Base-by-base conservation (phyloP, 345 rosid genomes). In the Populus nigra region DNA sequence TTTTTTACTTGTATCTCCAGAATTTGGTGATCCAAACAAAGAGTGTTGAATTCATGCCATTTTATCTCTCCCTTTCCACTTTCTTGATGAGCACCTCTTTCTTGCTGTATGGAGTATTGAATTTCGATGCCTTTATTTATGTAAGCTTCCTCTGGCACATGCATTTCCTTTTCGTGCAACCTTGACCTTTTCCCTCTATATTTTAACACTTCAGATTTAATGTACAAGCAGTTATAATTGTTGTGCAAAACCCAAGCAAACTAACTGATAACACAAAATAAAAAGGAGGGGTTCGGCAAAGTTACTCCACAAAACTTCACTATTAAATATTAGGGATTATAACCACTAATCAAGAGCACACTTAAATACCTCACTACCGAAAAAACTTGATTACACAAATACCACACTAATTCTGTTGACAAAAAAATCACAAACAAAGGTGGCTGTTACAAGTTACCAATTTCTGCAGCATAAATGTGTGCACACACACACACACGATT, bases 1-100 rank as follows among this genome's bases (percentile, higher is more conserved):
- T 11, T 63, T 15, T 23, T 57, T 20, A 16, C 53, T 7, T 61
- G 53, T 81, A 12, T 73, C 75, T 83, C 47, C 86, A 94, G 98
- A 91, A 88, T 84, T 74, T 93, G 87, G 98, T 94, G 81, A 87
- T 94, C 31, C 87, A 71, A 76, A 93, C 94, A 38, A 88, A 80
- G 86, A 93, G 98, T 53, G 92, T 94, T 74, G 97, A 94, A 80
- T 94, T 84, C 82, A 94, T 94, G 98, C 97, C 98, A 41, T 93
- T 94, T 83, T 90, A 81, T 78, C 91, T 94, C 39, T 94, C 98
- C 10, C 88, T 94, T 62, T 90, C 97, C 16, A 89, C 95, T 10
- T 94, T 94, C 86, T 86, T 94, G 88, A 86, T 94, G 97, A 94
- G 98, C 75, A 73, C 81, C 13, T 89, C 93, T 2, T 93, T 94